Evolutionary conservation across 306 rosid species (phyloP), one percentile per base, ranked within the genome.

Genomic region (Nissolia schottii): DNA sequence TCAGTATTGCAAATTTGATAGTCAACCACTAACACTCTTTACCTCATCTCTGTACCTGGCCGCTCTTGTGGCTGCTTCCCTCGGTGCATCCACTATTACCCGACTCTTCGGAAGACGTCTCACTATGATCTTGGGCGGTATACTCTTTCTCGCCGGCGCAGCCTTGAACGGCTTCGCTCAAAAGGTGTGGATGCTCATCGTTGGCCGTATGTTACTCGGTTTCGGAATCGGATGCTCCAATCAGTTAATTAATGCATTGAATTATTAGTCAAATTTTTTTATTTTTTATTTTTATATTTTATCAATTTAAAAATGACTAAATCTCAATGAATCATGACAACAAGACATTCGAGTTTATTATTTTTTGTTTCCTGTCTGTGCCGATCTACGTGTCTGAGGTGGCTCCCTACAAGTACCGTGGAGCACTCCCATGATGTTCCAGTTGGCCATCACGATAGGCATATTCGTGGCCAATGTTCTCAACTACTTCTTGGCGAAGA

Each of bases 41-140:
- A 84, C 93, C 3, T 88, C 90, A 0, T 88, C 93, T 1, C 71
- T 88, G 0, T 88, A 88, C 31, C 1, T 85, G 19, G 90, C 93
- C 2, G 93, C 86, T 64, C 70, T 88, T 0, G 13, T 77, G 3
- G 65, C 88, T 0, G 65, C 88, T 0, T 86, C 83, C 2, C 0
- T 88, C 1, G 12, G 3, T 0, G 79, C 87, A 19, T 70, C 87
- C 6, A 34, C 12, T 1, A 24, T 84, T 1, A 85, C 85, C 3
- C 50, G 88, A 40, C 0, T 0, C 2, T 75, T 55, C 0, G 88
- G 93, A 4, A 38, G 93, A 60, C 80, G 71, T 2, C 0, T 45
- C 2, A 85, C 90, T 1, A 83, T 83, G 93, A 22, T 79, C 4
- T 4, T 23, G 0, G 83, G 87, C 6, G 89, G 93, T 0, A 0